Base-by-base conservation (phyloP, 257 asterid genomes). In the Rubia yunnanensis region DNA sequence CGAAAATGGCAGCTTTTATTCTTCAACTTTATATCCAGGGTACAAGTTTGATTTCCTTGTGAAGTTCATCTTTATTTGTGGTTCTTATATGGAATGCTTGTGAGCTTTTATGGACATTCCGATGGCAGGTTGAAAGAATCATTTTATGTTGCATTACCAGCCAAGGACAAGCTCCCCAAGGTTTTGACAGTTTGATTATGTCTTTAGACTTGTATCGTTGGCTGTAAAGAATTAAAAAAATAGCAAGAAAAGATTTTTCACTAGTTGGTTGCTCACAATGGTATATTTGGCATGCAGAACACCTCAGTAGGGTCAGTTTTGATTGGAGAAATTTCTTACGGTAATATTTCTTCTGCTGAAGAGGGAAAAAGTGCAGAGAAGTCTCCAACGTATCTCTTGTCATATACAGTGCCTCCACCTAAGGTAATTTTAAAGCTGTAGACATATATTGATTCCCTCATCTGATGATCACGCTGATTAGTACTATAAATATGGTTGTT, bases 101-200 rank as follows among this genome's bases (percentile, higher is more conserved):
- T 56, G 74, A 58, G 70, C 46, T 66, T 76, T 54, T 64, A 22
- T 68, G 44, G 70, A 50, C 69, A 65, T 71, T 67, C 48, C 60
- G 72, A 50, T 78, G 70, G 64, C 65, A 92, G 97, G 67, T 31
- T 74, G 70, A 87, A 78, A 79, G 96, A 87, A 82, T 95, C 99
- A 63, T 89, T 92, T 76, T 92, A 86, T 82, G 88, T 92, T 72
- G 96, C 84, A 66, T 94, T 95, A 68, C 99, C 99, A 36, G 55
- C 83, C 10, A 89, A 84, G 85, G 96, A 89, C 74, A 92, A 89
- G 85, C 88, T 92, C 64, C 96, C 95, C 60, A 92, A 92, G 99
- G 99, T 88, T 74, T 62, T 73, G 35, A 39, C 68, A 48, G 60
- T 69, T 39, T 5, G 62, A 49, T 10, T 22, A 23, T 53, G 6